Evolutionary conservation across 495 filamentous ascomycete genomes (phyloP).

Genomic region (Neurospora cerealis): DNA sequence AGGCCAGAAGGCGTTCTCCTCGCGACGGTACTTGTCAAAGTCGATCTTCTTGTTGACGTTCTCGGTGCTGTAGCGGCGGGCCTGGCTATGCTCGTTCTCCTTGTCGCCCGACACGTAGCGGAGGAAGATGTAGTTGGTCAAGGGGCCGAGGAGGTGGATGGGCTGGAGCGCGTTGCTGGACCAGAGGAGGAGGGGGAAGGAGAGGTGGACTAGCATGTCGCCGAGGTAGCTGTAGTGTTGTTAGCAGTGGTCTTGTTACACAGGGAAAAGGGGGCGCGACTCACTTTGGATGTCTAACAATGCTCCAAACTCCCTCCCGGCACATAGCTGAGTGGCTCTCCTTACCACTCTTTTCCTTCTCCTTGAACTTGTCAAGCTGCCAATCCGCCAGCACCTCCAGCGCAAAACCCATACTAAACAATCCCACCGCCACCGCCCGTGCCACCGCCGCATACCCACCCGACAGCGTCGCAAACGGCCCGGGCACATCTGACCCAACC

Average conservation of each 20-base stretch:
- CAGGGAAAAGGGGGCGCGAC: too few species aligned
- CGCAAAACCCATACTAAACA: slow-evolving; percentile 44
- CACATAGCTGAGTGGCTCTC: slow-evolving; percentile 24
- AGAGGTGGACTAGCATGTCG: slow-evolving; percentile 44
- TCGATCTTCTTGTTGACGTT: slow-evolving; percentile 41
- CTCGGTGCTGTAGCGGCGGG: slow-evolving; percentile 34
- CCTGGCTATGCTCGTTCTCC: slow-evolving; percentile 42
- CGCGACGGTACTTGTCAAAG: slow-evolving; percentile 34
- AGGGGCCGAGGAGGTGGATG: slow-evolving; percentile 40
- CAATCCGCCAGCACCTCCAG: slow-evolving; percentile 45
- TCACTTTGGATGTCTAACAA: slow-evolving; percentile 53
- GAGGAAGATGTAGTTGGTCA: slow-evolving; percentile 49
- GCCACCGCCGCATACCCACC: slow-evolving; percentile 11
- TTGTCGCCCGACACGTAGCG: slow-evolving; percentile 45
- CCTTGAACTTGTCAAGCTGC: slow-evolving; percentile 36
- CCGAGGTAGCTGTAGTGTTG: slow-evolving; percentile 41
- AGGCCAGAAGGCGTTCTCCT: slow-evolving; percentile 52
- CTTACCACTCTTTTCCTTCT: slow-evolving; percentile 8
- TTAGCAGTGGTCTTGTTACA: too few species aligned
- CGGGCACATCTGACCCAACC: slow-evolving; percentile 5
- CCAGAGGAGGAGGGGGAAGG: slow-evolving; percentile 40
- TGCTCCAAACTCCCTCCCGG: slow-evolving; percentile 47
- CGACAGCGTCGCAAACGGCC: not conserved
- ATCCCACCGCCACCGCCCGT: slow-evolving; percentile 39
- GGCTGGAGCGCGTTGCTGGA: slow-evolving; percentile 42